Evolutionary conservation across 73 alveolate species (phyloP).

Genomic region (Breviolum minutum): DNA sequence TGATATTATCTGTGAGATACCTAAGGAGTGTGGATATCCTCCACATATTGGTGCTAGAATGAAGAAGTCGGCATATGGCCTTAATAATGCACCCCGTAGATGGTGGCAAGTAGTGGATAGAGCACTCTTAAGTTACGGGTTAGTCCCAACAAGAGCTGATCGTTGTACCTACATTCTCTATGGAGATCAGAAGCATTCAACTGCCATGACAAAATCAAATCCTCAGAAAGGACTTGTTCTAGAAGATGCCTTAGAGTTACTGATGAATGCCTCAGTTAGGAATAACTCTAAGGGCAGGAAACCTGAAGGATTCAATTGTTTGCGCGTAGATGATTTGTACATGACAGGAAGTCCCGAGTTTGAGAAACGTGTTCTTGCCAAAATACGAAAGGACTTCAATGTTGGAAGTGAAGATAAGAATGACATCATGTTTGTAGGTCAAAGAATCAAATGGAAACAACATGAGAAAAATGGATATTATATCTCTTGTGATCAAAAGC

Average conservation of each 20-base stretch:
- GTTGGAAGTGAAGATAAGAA: not conserved
- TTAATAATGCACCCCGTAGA: slow-evolving; percentile 24
- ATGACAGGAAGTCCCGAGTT: not conserved
- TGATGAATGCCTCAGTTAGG: not conserved
- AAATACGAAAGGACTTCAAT: not conserved
- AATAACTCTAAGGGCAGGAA: not conserved
- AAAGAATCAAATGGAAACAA: not conserved
- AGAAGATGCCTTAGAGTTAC: not conserved
- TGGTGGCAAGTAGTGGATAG: slow-evolving; percentile 4
- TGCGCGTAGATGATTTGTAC: slow-evolving; percentile 6
- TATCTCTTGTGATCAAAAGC: too few species aligned
- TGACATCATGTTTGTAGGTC: slow-evolving; percentile 38
- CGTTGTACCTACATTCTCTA: not conserved
- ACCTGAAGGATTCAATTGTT: not conserved
- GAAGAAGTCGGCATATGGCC: slow-evolving; percentile 2
- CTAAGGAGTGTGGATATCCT: not conserved
- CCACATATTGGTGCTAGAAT: slow-evolving; percentile 9
- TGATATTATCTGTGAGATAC: not conserved
- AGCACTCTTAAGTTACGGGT: not conserved
- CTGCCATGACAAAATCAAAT: not conserved
- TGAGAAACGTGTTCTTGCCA: too few species aligned
- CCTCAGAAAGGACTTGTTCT: not conserved
- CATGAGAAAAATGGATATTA: not conserved
- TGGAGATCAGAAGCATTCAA: not conserved
- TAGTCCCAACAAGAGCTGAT: slow-evolving; percentile 10